phyloP scores from a whole-genome alignment of 2,329 filamentous ascomycete species.

The Thyridium curvatum region DNA sequence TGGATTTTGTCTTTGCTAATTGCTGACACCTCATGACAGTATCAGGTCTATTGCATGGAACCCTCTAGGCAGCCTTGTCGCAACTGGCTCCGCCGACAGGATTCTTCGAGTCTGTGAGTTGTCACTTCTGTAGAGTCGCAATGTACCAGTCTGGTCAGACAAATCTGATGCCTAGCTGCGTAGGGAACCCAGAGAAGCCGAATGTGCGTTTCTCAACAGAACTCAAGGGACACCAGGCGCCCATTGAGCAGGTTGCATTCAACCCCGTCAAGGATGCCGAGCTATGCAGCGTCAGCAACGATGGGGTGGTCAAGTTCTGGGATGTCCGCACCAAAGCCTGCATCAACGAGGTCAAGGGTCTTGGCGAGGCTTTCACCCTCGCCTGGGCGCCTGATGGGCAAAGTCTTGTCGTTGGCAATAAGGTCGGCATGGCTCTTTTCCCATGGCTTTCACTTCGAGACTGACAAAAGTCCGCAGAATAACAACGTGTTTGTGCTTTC shows the following conservation, averaged over 20 bases:
- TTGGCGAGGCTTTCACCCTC: slow-evolving; percentile 63
- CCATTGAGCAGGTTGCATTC: slow-evolving; percentile 71
- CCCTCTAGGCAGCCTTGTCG: slow-evolving; percentile 73
- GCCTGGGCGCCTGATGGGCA: slow-evolving; percentile 69
- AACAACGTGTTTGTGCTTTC: slow-evolving; percentile 59
- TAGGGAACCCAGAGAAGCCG: slow-evolving; percentile 70
- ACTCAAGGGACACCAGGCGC: slow-evolving; percentile 58
- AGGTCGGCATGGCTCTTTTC: slow-evolving; percentile 38
- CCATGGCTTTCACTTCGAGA: no score
- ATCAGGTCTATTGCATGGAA: slow-evolving; percentile 86
- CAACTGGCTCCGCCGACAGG: slow-evolving; percentile 68
- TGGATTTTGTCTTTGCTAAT: neutral
- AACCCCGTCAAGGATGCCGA: slow-evolving; percentile 73
- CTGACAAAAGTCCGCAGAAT: slow-evolving; percentile 31
- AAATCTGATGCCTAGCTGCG: neutral
- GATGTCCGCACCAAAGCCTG: slow-evolving; percentile 69
- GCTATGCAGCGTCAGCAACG: slow-evolving; percentile 66
- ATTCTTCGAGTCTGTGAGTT: slow-evolving; percentile 66
- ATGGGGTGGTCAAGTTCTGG: slow-evolving; percentile 74
- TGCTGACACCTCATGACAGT: slow-evolving; percentile 30
- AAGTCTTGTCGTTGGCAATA: slow-evolving; percentile 65
- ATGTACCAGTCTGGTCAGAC: neutral
- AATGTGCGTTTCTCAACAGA: slow-evolving; percentile 71
- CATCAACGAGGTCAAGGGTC: slow-evolving; percentile 60
- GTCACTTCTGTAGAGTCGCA: neutral